A percentile compares a stretch with the other conserved stretches of the same genome.
Evolutionary conservation across 768 basidiomycete genomes (phyloP).

Genomic region (Mycena olivaceomarginata): DNA sequence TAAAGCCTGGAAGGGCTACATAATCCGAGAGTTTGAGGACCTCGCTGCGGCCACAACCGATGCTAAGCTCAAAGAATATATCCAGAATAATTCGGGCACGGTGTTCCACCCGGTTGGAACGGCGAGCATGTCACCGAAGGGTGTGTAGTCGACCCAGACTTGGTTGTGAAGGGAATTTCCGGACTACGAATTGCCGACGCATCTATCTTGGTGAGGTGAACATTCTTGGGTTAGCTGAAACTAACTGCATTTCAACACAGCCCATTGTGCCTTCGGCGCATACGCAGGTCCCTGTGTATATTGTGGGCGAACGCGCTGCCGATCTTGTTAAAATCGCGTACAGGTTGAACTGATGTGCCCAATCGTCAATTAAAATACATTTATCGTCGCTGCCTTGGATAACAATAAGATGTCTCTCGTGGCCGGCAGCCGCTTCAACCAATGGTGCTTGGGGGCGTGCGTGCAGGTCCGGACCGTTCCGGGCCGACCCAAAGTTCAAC

Average conservation of each 20-base stretch:
- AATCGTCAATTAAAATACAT: background rate
- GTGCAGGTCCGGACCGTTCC: no score
- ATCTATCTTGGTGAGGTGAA: slow-evolving; percentile 47
- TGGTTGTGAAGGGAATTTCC: slow-evolving; percentile 51
- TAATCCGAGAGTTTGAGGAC: slow-evolving; percentile 41
- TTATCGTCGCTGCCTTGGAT: background rate
- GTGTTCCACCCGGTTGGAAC: slow-evolving; percentile 47
- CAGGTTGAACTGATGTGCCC: background rate
- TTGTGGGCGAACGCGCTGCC: slow-evolving; percentile 48
- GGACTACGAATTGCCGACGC: slow-evolving; percentile 58
- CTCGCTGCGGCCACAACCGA: slow-evolving; percentile 45
- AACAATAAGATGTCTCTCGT: no score
- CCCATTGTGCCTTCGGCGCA: slow-evolving; percentile 46
- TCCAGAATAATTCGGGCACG: slow-evolving; percentile 4
- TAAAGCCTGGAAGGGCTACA: slow-evolving; percentile 47
- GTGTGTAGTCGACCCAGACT: slow-evolving; percentile 52
- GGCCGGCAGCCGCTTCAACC: no score
- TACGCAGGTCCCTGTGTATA: slow-evolving; percentile 47
- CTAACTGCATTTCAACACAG: background rate
- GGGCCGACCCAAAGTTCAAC: no score
- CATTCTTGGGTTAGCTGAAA: background rate
- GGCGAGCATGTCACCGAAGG: slow-evolving; percentile 47
- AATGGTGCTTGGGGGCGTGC: no score
- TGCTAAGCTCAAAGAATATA: slow-evolving; percentile 17
- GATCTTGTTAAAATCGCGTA: slow-evolving; percentile 25